phyloP scores from a whole-genome alignment of 2,329 filamentous ascomycete genomes.

The Aspergillus novofumigatus region DNA sequence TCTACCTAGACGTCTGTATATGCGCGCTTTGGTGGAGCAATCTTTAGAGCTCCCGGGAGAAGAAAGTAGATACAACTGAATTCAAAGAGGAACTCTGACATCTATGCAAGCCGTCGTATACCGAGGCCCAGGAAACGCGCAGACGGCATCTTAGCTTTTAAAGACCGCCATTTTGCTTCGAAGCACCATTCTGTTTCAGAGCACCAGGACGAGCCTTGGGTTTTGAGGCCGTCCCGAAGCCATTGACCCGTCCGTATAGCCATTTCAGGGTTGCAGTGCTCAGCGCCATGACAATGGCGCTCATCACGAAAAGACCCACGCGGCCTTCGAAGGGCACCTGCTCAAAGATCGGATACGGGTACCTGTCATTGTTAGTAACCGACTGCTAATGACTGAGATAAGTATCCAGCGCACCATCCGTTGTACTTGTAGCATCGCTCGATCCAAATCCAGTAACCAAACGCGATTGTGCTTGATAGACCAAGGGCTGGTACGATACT shows the following conservation, averaged over 20 bases:
- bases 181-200: conserved; percentile 25
- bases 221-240: conserved; percentile 23
- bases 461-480: conserved; percentile 49
- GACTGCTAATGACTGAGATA: background rate
- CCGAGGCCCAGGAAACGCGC: background rate
- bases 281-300: conserved; percentile 66
- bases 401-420: conserved; percentile 48
- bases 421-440: conserved; percentile 57
- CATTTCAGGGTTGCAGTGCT: conserved; percentile 67
- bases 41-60: background rate
- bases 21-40: background rate
- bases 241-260: conserved; percentile 57
- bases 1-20: background rate
- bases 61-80: background rate
- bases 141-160: conserved; percentile 3
- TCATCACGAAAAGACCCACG: conserved; percentile 62
- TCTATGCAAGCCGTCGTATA: background rate
- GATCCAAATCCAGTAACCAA: conserved; percentile 62
- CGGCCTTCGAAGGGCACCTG: conserved; percentile 63
- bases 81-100: background rate
- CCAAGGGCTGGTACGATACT: conserved; percentile 48
- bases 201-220: conserved; percentile 26
- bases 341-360: conserved; percentile 82
- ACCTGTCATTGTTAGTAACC: conserved; percentile 46
- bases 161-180: conserved; percentile 23